phyloP scores from a whole-genome alignment of 805 yeast species.

The Nakazawaea ambrosiae region DNA sequence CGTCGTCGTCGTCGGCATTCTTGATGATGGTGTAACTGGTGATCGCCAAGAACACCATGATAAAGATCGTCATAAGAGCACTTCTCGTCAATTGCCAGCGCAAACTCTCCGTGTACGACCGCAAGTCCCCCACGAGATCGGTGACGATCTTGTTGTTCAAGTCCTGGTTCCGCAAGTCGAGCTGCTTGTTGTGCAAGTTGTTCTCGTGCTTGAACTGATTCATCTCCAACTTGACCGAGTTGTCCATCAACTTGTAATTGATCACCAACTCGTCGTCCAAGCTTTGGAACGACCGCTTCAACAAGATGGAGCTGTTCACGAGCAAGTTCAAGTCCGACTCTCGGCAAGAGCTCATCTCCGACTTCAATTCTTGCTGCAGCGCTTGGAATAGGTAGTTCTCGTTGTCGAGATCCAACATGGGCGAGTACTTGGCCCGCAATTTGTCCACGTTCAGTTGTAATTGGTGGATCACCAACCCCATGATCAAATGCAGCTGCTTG shows the following conservation, averaged over 20 bases:
- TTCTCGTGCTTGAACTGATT: slow-evolving; percentile 85
- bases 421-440: slow-evolving; percentile 41
- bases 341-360: slow-evolving; percentile 68
- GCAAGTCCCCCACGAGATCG: slow-evolving; percentile 71
- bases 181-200: slow-evolving; percentile 61
- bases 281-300: slow-evolving; percentile 67
- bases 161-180: slow-evolving; percentile 70
- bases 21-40: slow-evolving; percentile 40
- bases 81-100: slow-evolving; percentile 92
- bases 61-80: slow-evolving; percentile 71
- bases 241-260: slow-evolving; percentile 57
- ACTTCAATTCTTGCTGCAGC: slow-evolving; percentile 79
- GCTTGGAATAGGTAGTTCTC: slow-evolving; percentile 87
- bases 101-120: slow-evolving; percentile 80
- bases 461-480: slow-evolving; percentile 33
- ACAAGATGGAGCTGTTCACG: slow-evolving; percentile 55
- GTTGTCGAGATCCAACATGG: slow-evolving; percentile 69
- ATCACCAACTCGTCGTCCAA: slow-evolving; percentile 66
- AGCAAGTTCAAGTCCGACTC: slow-evolving; percentile 63
- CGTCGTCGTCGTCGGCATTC: slow-evolving; percentile 23
- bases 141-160: slow-evolving; percentile 79
- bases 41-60: slow-evolving; percentile 56
- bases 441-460: slow-evolving; percentile 34
- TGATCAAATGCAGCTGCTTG: slow-evolving; percentile 52
- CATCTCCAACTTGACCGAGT: slow-evolving; percentile 67